Evolutionary conservation across 192 early-diverging fungal genomes (phyloP).

Genomic region (Coemansia sp.): DNA sequence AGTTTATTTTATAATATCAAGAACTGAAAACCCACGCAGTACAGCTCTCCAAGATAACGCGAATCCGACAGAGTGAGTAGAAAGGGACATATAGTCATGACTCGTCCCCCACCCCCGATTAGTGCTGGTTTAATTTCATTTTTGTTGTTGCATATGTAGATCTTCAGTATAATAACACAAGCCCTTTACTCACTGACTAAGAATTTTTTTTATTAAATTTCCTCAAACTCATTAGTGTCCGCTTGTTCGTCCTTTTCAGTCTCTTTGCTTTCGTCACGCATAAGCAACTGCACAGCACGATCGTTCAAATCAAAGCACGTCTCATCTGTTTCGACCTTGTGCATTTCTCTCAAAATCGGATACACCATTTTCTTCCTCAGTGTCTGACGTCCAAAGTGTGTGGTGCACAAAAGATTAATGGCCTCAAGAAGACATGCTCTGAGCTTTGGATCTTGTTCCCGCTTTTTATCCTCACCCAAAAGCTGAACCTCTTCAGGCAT

Average conservation of each 20-base stretch:
- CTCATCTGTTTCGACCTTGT: constrained; percentile 74
- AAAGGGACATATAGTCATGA: too few relatives aligned
- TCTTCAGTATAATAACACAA: too few relatives aligned
- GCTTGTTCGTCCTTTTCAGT: constrained; percentile 21
- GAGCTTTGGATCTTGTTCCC: constrained; percentile 78
- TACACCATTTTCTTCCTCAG: constrained; percentile 84
- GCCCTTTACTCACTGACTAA: too few relatives aligned
- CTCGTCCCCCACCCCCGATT: too few relatives aligned
- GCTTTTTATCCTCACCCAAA: constrained; percentile 77
- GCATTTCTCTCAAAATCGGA: constrained; percentile 80
- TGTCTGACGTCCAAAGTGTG: constrained; percentile 74
- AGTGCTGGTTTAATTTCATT: too few relatives aligned
- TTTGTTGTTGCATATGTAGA: too few relatives aligned
- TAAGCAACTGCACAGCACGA: constrained; percentile 81
- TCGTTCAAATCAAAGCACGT: constrained; percentile 72
- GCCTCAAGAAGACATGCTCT: constrained; percentile 77
- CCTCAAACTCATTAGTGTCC: constrained; percentile 32
- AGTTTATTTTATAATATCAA: too few relatives aligned
- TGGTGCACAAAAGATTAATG: constrained; percentile 75
- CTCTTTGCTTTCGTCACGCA: constrained; percentile 70
- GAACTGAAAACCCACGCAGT: too few relatives aligned
- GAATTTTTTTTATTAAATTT: constrained; percentile 14
- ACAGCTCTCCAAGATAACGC: too few relatives aligned
- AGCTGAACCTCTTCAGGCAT: constrained; percentile 94
- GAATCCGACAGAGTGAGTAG: too few relatives aligned